A percentile compares a stretch with the other conserved stretches of the same genome.
phyloP scores from a whole-genome alignment of 2,329 filamentous ascomycete genomes.

The Penicillium expansum region DNA sequence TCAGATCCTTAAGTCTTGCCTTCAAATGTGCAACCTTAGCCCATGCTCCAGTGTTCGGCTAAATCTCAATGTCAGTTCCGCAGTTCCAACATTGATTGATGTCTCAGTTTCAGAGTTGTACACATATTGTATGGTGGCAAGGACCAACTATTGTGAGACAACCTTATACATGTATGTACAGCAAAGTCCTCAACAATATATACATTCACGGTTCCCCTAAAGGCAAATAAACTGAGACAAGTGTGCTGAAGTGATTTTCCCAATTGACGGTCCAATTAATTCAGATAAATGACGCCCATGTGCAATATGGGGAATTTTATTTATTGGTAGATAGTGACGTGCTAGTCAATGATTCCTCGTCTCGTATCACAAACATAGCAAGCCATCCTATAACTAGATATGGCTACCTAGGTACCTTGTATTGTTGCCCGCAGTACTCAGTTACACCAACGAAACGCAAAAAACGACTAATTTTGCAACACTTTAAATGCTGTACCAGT shows the following conservation, averaged over 20 bases:
- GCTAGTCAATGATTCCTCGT: neutral
- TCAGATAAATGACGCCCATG: neutral
- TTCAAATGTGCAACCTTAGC: neutral
- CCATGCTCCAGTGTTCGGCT: neutral
- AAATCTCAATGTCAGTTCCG: neutral
- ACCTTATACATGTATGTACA: neutral
- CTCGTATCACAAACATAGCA: neutral
- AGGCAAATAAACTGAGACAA: neutral
- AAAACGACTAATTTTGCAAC: neutral
- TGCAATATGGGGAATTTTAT: neutral
- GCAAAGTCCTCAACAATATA: neutral
- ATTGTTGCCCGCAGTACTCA: neutral
- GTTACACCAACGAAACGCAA: neutral
- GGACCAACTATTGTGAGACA: neutral
- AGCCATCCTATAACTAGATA: neutral
- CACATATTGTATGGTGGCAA: neutral
- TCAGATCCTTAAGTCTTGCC: neutral
- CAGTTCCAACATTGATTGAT: neutral
- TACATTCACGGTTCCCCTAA: neutral
- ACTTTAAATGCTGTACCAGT: conserved; percentile 1
- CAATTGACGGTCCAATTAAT: neutral
- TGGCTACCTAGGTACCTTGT: neutral
- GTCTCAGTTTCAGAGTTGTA: neutral
- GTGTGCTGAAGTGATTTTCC: neutral
- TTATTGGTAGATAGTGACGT: neutral